phyloP scores from a whole-genome alignment of 1,139 yeast genomes.

The Pneumocystis carinii region DNA sequence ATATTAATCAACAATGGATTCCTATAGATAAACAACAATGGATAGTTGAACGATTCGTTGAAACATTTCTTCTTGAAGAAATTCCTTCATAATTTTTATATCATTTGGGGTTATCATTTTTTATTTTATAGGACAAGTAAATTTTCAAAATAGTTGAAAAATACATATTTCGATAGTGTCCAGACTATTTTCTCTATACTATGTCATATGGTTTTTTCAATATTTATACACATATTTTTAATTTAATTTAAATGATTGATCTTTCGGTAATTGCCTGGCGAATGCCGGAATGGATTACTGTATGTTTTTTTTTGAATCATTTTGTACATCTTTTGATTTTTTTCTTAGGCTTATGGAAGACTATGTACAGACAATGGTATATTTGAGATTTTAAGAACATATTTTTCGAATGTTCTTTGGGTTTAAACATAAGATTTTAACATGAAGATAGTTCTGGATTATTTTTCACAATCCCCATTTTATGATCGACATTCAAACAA shows the following conservation, averaged over 20 bases:
- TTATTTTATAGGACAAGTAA: background rate
- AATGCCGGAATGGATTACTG: slow-evolving; percentile 78
- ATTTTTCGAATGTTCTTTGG: too few relatives aligned
- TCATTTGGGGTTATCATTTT: background rate
- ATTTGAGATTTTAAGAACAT: too few relatives aligned
- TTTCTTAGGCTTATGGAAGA: slow-evolving; percentile 51
- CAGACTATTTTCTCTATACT: too few relatives aligned
- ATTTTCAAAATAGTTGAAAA: too few relatives aligned
- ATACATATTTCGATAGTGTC: too few relatives aligned
- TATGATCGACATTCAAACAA: slow-evolving; percentile 88
- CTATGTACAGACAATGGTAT: slow-evolving; percentile 63
- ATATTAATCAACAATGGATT: background rate
- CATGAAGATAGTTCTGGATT: slow-evolving; percentile 41
- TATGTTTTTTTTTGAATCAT: background rate
- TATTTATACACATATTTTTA: too few relatives aligned
- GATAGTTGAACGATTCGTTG: background rate
- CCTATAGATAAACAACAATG: background rate
- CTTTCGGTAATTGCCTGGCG: slow-evolving; percentile 57
- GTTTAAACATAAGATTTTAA: too few relatives aligned
- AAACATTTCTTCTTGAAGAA: background rate
- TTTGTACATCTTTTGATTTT: background rate
- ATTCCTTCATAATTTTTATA: background rate
- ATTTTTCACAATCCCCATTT: slow-evolving; percentile 85
- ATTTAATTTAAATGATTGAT: background rate
- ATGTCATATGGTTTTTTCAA: too few relatives aligned